Base-by-base conservation (phyloP, 192 early-diverging fungal genomes). In the Gigaspora rosea region DNA sequence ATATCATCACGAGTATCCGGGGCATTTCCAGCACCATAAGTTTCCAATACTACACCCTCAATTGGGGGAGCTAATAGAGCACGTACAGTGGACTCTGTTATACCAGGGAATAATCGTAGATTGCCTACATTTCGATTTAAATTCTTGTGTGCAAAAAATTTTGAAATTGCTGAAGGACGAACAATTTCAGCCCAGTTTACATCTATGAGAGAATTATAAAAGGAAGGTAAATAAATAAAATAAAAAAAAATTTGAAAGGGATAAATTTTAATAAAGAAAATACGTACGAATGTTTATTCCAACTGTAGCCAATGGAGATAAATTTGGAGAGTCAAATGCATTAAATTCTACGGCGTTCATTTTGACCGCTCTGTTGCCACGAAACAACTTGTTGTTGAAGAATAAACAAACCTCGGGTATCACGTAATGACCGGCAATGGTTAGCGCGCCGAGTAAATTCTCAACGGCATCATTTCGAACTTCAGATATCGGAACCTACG, bases 401-500 rank as follows among this genome's bases (percentile, higher is more conserved):
- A 95, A 99, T 4, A 99, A 86, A 20, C 87, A 85, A 7, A 99
- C 97, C 80, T 99, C 96, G 3, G 96, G 95, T 78, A 98, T 97
- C 36, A 96, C 93, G 90, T 95, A 98, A 76, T 98, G 97, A 0
- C 98, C 95, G 13, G 98, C 98, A 76, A 99, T 97, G 2, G 95
- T 99, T 35, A 99, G 85, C 4, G 96, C 96, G 1, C 96, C 95
- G 3, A 99, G 82, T 22, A 99, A 86, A 82, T 99, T 99, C 68
- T 99, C 98, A 12, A 97, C 91, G 0, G 95, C 98, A 82, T 99
- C 98, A 83, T 97, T 99, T 59, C 98, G 90, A 46, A 99, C 92
- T 82, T 99, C 98, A 18, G 96, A 94, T 54, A 99, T 87, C 0
- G 98, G 98, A 8, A 99, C 95, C 80, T 68, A 57, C 35, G 1